phyloP scores from a whole-genome alignment of 768 basidiomycete genomes.

The Cyclocybe cylindracea region DNA sequence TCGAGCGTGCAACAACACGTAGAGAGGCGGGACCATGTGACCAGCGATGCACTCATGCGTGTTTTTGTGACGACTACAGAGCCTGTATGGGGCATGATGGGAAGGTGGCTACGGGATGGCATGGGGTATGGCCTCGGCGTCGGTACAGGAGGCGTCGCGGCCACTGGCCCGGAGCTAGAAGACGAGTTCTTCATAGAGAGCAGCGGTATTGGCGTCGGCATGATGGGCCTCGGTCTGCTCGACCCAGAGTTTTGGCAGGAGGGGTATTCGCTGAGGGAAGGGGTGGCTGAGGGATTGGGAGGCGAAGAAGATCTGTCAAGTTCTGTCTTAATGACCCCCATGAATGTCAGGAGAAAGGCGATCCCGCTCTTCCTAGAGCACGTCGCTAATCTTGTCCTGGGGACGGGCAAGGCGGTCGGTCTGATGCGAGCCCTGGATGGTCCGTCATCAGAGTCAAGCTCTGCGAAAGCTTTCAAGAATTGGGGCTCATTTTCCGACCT shows the following conservation, averaged over 20 bases:
- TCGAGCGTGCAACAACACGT: constrained; percentile 56
- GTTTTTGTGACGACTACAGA: constrained; percentile 66
- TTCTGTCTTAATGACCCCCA: constrained; percentile 15
- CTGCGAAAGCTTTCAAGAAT: constrained; percentile 23
- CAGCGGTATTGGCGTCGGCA: constrained; percentile 56
- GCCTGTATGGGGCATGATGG: constrained; percentile 74
- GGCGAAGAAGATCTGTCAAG: constrained; percentile 18
- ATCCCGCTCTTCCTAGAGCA: constrained; percentile 65
- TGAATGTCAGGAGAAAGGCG: constrained; percentile 24
- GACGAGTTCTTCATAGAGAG: constrained; percentile 84
- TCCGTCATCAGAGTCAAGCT: constrained; percentile 17
- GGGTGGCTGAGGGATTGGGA: constrained; percentile 23
- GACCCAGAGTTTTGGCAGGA: constrained; percentile 83
- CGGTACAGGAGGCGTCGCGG: constrained; percentile 19
- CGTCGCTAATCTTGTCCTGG: constrained; percentile 58
- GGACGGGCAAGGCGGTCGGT: constrained; percentile 77
- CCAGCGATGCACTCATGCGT: constrained; percentile 57
- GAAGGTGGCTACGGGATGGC: constrained; percentile 72
- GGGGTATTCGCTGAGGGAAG: constrained; percentile 61
- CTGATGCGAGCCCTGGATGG: constrained; percentile 62
- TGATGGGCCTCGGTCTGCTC: constrained; percentile 48
- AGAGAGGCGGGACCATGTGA: constrained; percentile 56
- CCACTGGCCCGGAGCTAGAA: constrained; percentile 44
- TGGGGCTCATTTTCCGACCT: constrained; percentile 48
- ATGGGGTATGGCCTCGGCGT: constrained; percentile 53